Base-by-base conservation (phyloP, 768 basidiomycete genomes). In the Pisolithus sp. region DNA sequence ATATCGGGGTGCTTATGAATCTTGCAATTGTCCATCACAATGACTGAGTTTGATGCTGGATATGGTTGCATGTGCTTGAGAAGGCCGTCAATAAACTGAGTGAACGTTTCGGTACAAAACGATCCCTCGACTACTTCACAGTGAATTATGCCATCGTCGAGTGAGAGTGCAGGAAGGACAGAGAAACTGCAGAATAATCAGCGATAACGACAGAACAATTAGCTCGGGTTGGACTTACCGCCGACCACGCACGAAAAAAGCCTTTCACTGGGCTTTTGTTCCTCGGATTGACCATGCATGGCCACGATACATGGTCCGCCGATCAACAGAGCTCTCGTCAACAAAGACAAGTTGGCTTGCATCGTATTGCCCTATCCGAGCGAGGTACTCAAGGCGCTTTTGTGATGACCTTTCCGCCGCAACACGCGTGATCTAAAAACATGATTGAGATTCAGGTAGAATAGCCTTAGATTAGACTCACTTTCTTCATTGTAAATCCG, bases 11-110 rank as follows among this genome's bases (percentile, higher is more conserved):
- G 50, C 34, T 73, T 62, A 52, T 75, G 71, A 18, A 73, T 71
- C 1, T 47, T 26, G 7, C 66, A 65, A 54, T 73, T 73, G 52
- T 73, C 73, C 65, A 74, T 69, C 1, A 74, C 58, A 31, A 75
- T 51, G 1, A 73, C 70, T 7, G 67, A 72, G 10, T 73, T 70
- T 3, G 55, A 57, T 0, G 26, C 53, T 0, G 71, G 73, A 45
- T 55, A 75, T 2, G 69, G 71, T 18, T 71, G 53, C 74, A 65
- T 72, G 26, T 26, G 5, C 26, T 26, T 2, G 71, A 63, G 26
- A 26, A 26, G 26, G 26, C 26, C 53, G 57, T 2, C 52, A 51
- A 45, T 65, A 23, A 38, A 26, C 3, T 26, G 26, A 26, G 26
- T 26, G 26, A 26, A 26, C 5, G 26, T 26, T 26, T 26, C 26